Percentiles rank a stretch among this genome's conserved stretches.
Evolutionary conservation across 495 filamentous ascomycete species (phyloP).

Genomic region (Penicillium malachiteum): DNA sequence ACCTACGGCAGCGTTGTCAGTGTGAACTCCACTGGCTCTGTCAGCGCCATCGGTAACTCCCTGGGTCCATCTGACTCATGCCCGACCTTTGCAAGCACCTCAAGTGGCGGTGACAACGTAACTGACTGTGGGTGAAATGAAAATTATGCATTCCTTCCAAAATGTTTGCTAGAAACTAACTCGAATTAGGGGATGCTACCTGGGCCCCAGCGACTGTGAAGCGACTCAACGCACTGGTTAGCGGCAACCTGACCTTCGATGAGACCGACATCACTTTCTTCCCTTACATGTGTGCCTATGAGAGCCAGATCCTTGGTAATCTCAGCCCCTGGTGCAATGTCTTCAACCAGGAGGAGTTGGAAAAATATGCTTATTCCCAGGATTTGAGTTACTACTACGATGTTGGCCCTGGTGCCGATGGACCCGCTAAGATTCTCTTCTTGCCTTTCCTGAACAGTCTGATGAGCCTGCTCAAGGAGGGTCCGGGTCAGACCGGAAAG

Average conservation of each 20-base stretch:
- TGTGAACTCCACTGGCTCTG: conserved; percentile 46
- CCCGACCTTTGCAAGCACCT: conserved; percentile 43
- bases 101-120: conserved; percentile 40
- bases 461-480: conserved; percentile 44
- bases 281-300: conserved; percentile 61
- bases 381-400: conserved; percentile 61
- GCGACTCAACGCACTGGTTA: conserved; percentile 48
- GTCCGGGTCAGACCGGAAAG: conserved; percentile 41
- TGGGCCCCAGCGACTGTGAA: conserved; percentile 51
- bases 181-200: conserved; percentile 36
- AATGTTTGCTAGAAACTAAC: neutral
- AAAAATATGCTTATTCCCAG: conserved; percentile 57
- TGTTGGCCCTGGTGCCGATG: conserved; percentile 50
- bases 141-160: neutral
- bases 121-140: conserved; percentile 23
- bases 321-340: conserved; percentile 54
- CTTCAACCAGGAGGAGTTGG: conserved; percentile 52
- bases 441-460: conserved; percentile 51
- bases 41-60: conserved; percentile 48
- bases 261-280: conserved; percentile 51
- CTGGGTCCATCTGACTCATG: conserved; percentile 57
- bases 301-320: conserved; percentile 56
- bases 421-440: conserved; percentile 44
- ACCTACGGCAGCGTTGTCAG: conserved; percentile 50
- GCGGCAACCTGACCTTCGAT: conserved; percentile 49